phyloP scores from a whole-genome alignment of 495 filamentous ascomycete genomes.

The Umbilicaria muhlenbergii region DNA sequence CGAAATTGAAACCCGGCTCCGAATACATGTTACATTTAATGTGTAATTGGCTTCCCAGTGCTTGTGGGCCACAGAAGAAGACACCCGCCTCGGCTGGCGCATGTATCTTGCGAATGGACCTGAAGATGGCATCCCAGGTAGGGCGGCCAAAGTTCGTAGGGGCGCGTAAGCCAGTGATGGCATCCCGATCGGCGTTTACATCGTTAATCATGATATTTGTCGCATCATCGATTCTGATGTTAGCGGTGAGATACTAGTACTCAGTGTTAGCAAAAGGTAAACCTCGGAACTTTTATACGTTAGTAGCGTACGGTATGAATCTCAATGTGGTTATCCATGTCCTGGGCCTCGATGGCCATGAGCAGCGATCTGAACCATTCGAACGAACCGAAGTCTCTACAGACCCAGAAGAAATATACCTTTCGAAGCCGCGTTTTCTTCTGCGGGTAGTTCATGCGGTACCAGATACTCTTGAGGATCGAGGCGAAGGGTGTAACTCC shows the following conservation, averaged over 20 bases:
- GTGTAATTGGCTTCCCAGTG: constrained; percentile 49
- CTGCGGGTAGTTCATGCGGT: constrained; percentile 68
- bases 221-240: constrained; percentile 65
- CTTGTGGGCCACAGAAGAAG: constrained; percentile 68
- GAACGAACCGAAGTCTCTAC: constrained; percentile 62
- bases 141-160: constrained; percentile 67
- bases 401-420: constrained; percentile 80
- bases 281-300: too few species aligned
- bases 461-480: constrained; percentile 74
- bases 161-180: constrained; percentile 57
- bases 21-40: constrained; percentile 67
- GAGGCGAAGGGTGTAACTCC: constrained; percentile 64
- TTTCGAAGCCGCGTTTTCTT: constrained; percentile 58
- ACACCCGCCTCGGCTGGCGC: constrained; percentile 56
- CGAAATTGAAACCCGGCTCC: constrained; percentile 17
- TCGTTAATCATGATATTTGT: constrained; percentile 80
- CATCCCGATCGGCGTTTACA: constrained; percentile 60
- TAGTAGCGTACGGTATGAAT: constrained; percentile 35
- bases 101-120: constrained; percentile 59
- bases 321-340: constrained; percentile 65
- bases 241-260: constrained; percentile 47
- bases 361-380: constrained; percentile 73
- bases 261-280: not conserved
- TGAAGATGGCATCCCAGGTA: constrained; percentile 70
- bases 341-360: constrained; percentile 67